These are phyloP conservation scores for Nothophytophthora sp. DNA, from an alignment of 352 stramenopile genomes.

Conservation along the genomic window DNA sequence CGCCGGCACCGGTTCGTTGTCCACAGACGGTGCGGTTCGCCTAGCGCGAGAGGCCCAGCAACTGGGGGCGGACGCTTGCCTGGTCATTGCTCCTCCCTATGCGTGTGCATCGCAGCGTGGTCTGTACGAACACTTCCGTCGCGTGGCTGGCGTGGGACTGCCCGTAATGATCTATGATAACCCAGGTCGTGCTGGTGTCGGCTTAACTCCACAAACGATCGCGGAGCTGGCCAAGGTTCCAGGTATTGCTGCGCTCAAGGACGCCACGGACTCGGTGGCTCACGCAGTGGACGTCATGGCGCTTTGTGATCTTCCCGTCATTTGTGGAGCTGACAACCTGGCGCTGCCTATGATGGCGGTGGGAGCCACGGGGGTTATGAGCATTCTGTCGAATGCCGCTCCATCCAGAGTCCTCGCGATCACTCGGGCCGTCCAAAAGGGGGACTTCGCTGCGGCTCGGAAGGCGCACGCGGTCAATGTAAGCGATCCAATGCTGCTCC, in stretches of 20 bases:
- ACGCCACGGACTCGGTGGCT: slow-evolving; percentile 94
- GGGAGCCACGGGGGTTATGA: slow-evolving; percentile 89
- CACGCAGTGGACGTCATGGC: slow-evolving; percentile 88
- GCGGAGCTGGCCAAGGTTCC: slow-evolving; percentile 92
- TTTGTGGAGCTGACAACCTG: slow-evolving; percentile 91
- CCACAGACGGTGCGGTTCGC: slow-evolving; percentile 83
- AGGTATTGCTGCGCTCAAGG: slow-evolving; percentile 97
- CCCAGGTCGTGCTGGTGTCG: slow-evolving; percentile 94
- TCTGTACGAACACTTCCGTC: slow-evolving; percentile 95
- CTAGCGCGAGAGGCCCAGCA: slow-evolving; percentile 90
- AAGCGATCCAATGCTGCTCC: slow-evolving; percentile 14
- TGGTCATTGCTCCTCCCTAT: slow-evolving; percentile 98
- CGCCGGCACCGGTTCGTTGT: slow-evolving; percentile 96
- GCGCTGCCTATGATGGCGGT: slow-evolving; percentile 91
- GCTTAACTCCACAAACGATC: slow-evolving; percentile 95
- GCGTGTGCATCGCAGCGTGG: slow-evolving; percentile 98
- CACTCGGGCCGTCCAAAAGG: slow-evolving; percentile 72
- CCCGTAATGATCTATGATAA: slow-evolving; percentile 98
- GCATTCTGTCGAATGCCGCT: slow-evolving; percentile 88
- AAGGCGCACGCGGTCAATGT: slow-evolving; percentile 88
- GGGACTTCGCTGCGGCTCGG: slow-evolving; percentile 78
- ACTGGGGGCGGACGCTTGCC: slow-evolving; percentile 91
- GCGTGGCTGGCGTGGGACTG: slow-evolving; percentile 84
- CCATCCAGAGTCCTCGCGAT: slow-evolving; percentile 86
- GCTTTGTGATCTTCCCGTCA: slow-evolving; percentile 90